Evolutionary conservation across 495 filamentous ascomycete species (phyloP).

Genomic region (Aspergillus campestris): DNA sequence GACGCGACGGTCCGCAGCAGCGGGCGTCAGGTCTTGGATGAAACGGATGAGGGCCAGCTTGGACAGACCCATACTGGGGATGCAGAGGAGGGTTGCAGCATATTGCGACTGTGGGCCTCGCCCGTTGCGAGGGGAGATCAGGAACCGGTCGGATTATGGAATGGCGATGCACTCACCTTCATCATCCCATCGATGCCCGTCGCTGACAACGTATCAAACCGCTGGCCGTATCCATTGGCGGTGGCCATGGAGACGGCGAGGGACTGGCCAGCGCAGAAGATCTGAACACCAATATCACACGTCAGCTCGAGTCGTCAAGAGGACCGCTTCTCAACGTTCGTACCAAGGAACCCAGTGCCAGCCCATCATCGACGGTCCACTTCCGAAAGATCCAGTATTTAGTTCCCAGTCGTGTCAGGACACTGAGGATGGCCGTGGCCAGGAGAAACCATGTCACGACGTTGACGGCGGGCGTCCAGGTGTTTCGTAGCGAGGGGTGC

Average conservation of each 20-base stretch:
- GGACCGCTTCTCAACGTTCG: not conserved
- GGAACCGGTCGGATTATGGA: not conserved
- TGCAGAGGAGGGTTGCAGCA: constrained; percentile 16
- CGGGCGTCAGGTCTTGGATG: constrained; percentile 16
- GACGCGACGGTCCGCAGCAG: constrained; percentile 8
- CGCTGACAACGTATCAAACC: constrained; percentile 8
- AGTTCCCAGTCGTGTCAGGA: constrained; percentile 17
- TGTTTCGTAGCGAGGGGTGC: not conserved
- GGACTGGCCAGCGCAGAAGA: constrained; percentile 16
- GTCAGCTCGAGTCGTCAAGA: not conserved
- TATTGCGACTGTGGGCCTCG: constrained; percentile 11
- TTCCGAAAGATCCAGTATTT: constrained; percentile 17
- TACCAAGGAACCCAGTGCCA: constrained; percentile 13
- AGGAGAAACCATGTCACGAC: constrained; percentile 19
- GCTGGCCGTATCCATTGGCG: constrained; percentile 20
- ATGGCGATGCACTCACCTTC: constrained; percentile 14
- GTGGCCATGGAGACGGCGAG: constrained; percentile 19
- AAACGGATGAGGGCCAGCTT: constrained; percentile 21
- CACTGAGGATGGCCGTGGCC: constrained; percentile 13
- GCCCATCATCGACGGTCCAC: constrained; percentile 12
- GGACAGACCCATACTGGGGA: constrained; percentile 17
- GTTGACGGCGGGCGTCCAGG: constrained; percentile 18
- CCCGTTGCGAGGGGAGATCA: not conserved
- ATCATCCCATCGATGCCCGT: constrained; percentile 14
- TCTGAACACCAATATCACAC: not conserved